phyloP scores from a whole-genome alignment of 805 yeast species.

The Wickerhamomyces chaumierensis region DNA sequence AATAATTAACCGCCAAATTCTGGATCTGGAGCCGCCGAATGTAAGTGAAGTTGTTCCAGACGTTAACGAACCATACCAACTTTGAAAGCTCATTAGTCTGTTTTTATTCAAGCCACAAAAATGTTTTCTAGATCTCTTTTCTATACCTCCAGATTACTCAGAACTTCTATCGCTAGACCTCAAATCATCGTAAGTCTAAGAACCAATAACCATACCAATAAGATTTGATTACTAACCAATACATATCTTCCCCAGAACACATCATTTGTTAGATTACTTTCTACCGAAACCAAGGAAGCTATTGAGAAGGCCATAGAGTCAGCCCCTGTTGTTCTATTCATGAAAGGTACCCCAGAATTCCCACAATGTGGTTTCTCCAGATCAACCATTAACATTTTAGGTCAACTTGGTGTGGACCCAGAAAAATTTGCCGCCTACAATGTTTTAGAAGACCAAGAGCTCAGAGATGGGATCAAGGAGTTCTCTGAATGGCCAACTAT shows the following conservation, averaged over 20 bases:
- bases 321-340: conserved; percentile 91
- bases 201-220: neutral
- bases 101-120: neutral
- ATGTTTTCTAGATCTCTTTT: neutral
- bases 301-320: conserved; percentile 77
- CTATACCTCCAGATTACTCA: neutral
- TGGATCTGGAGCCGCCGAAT: too few relatives aligned
- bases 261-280: conserved; percentile 34
- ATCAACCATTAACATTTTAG: conserved; percentile 85
- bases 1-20: too few relatives aligned
- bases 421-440: conserved; percentile 93
- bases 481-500: conserved; percentile 97
- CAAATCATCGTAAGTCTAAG: neutral
- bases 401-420: conserved; percentile 97
- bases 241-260: neutral
- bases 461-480: conserved; percentile 92
- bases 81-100: too few relatives aligned
- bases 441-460: conserved; percentile 87
- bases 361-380: conserved; percentile 98
- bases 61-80: too few relatives aligned
- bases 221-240: neutral
- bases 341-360: conserved; percentile 97
- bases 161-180: neutral
- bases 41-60: too few relatives aligned
- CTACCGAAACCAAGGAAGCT: conserved; percentile 72